Percentiles rank a stretch among this genome's conserved stretches.
Evolutionary conservation across 768 basidiomycete species (phyloP).

Genomic region (Lactarius pseudohatsudake): DNA sequence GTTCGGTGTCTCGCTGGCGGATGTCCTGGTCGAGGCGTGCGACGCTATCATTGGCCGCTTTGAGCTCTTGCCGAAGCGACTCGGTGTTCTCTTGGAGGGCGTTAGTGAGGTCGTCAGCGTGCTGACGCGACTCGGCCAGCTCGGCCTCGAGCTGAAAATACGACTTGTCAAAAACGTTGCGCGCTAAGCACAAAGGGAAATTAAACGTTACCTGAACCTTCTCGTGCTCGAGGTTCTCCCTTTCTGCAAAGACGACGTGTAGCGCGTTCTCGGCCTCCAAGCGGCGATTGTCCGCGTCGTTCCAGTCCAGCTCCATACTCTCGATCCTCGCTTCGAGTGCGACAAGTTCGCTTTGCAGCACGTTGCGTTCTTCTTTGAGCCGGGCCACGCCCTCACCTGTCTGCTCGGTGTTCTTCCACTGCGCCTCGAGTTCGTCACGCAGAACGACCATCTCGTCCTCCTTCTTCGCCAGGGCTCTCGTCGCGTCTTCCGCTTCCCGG

Average conservation of each 20-base stretch:
- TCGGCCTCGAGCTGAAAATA: slow-evolving; percentile 50
- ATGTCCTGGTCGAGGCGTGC: slow-evolving; percentile 57
- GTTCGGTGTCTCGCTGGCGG: slow-evolving; percentile 55
- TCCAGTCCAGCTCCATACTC: slow-evolving; percentile 55
- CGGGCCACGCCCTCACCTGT: slow-evolving; percentile 47
- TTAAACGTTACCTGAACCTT: slow-evolving; percentile 20
- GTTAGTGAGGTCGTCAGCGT: slow-evolving; percentile 46
- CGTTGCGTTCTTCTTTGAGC: slow-evolving; percentile 37
- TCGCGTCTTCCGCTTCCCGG: slow-evolving; percentile 38
- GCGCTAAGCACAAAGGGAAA: slow-evolving; percentile 5
- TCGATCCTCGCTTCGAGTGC: slow-evolving; percentile 33
- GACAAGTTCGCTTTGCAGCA: slow-evolving; percentile 34
- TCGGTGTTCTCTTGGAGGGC: slow-evolving; percentile 56
- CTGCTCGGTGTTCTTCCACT: slow-evolving; percentile 66
- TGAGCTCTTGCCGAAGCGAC: slow-evolving; percentile 54
- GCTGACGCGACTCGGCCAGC: slow-evolving; percentile 53
- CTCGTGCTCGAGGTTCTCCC: slow-evolving; percentile 50
- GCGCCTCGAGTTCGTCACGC: slow-evolving; percentile 65
- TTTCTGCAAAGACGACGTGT: slow-evolving; percentile 51
- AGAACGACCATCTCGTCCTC: slow-evolving; percentile 41
- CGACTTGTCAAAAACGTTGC: background rate
- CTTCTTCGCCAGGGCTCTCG: slow-evolving; percentile 40
- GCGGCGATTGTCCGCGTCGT: slow-evolving; percentile 54
- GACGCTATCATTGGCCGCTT: slow-evolving; percentile 53
- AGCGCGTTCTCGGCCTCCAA: slow-evolving; percentile 56